Percentiles rank a stretch among this genome's conserved stretches.
Conservation (phyloP, 1,284 basidiomycete species). For the Cryptococcus sp. region DNA sequence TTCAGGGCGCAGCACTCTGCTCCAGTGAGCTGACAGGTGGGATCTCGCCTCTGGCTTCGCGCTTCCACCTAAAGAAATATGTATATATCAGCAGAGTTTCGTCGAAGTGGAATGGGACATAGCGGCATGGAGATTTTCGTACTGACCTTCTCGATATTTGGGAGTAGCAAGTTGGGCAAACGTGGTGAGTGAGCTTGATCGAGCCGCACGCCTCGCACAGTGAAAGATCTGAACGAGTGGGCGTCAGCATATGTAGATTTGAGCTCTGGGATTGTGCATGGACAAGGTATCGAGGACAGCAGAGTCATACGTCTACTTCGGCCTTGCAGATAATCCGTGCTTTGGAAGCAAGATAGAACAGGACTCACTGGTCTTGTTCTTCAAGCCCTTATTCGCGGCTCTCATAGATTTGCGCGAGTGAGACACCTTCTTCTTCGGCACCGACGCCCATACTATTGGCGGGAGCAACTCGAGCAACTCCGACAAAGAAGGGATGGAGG, state of each 20-base stretch:
- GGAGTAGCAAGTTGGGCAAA: constrained; percentile 83
- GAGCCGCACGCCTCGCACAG: constrained; percentile 88
- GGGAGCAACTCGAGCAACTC: constrained; percentile 80
- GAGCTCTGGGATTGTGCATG: background rate
- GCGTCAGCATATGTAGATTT: background rate
- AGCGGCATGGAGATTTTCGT: background rate
- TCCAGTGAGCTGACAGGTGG: background rate
- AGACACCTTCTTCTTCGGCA: constrained; percentile 92
- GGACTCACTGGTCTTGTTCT: constrained; percentile 84
- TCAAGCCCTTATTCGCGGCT: constrained; percentile 88
- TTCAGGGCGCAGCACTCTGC: too few species aligned
- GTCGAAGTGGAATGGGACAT: too few species aligned
- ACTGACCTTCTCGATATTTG: constrained; percentile 63
- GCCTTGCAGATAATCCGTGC: too few species aligned
- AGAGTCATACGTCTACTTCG: constrained; percentile 22
- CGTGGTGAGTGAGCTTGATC: constrained; percentile 83
- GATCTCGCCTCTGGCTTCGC: constrained; percentile 15
- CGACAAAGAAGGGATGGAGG: constrained; percentile 38
- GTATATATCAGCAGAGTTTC: background rate
- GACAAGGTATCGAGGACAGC: background rate
- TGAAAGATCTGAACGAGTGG: constrained; percentile 68
- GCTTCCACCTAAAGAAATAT: constrained; percentile 23
- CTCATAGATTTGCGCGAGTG: constrained; percentile 96
- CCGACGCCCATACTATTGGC: constrained; percentile 76
- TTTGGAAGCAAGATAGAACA: too few species aligned